Evolutionary conservation across 2,329 filamentous ascomycete genomes (phyloP).

Genomic region (Trichophyton verrucosum): DNA sequence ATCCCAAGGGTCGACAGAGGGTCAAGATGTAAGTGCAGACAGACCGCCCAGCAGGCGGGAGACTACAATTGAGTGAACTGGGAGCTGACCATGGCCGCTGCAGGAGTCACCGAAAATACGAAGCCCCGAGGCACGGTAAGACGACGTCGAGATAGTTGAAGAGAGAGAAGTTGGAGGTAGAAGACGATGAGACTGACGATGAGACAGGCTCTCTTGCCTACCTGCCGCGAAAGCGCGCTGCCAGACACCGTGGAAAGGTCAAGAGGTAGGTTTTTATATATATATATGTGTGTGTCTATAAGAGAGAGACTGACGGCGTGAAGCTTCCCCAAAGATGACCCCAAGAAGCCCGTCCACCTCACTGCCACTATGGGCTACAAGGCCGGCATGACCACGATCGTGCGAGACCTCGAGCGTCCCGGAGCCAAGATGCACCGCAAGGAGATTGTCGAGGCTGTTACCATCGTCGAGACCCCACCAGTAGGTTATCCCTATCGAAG

Average conservation of each 20-base stretch:
- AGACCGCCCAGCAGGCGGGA: neutral
- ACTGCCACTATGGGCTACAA: slow-evolving; percentile 99
- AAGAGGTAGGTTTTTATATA: slow-evolving; percentile 60
- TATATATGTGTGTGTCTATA: neutral
- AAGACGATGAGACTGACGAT: slow-evolving; percentile 3
- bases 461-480: slow-evolving; percentile 84
- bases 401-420: slow-evolving; percentile 96
- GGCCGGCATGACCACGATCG: slow-evolving; percentile 99
- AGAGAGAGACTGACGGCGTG: slow-evolving; percentile 3
- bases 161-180: neutral
- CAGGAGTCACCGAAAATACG: slow-evolving; percentile 53
- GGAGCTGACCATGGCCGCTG: slow-evolving; percentile 9
- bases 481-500: slow-evolving; percentile 45
- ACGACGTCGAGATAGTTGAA: slow-evolving; percentile 40
- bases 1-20: slow-evolving; percentile 35
- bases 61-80: neutral
- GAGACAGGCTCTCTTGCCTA: slow-evolving; percentile 59
- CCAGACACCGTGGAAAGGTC: slow-evolving; percentile 91
- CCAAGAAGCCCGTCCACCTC: slow-evolving; percentile 98
- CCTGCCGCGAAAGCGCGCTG: slow-evolving; percentile 81
- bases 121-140: slow-evolving; percentile 83
- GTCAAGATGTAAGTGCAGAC: slow-evolving; percentile 33
- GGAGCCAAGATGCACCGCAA: slow-evolving; percentile 99
- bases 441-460: slow-evolving; percentile 82
- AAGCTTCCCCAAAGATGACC: slow-evolving; percentile 99